Evolutionary conservation across 768 basidiomycete species (phyloP).

Genomic region (Sarcodon aspratus): DNA sequence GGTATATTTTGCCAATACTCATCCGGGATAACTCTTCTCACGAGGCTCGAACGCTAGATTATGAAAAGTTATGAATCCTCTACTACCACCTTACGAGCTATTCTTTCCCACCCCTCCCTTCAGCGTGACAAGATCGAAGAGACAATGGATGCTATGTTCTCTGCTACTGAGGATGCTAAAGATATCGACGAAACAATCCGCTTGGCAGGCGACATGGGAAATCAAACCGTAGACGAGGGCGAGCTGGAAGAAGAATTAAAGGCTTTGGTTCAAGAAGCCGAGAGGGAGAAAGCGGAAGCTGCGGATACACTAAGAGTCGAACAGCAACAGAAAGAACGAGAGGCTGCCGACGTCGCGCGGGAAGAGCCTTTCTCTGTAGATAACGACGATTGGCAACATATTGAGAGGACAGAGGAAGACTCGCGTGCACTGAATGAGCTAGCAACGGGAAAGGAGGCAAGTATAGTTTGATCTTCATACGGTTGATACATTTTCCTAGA

Average conservation of each 20-base stretch:
- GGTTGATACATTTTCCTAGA: no score
- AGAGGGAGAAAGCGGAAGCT: conserved; percentile 18
- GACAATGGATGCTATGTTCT: conserved; percentile 82
- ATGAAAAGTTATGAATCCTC: not conserved
- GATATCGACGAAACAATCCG: not conserved
- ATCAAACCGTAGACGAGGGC: conserved; percentile 38
- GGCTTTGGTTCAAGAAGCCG: conserved; percentile 36
- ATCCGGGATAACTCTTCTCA: conserved; percentile 5
- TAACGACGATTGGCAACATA: no score
- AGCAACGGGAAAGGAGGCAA: no score
- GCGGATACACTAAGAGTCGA: not conserved
- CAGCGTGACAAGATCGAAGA: conserved; percentile 70
- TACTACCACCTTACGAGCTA: conserved; percentile 15
- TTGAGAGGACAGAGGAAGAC: no score
- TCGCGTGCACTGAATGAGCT: no score
- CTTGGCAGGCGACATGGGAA: conserved; percentile 22
- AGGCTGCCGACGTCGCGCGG: no score
- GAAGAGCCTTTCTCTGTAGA: no score
- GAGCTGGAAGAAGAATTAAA: conserved; percentile 59
- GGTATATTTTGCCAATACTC: conserved; percentile 34
- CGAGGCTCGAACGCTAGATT: not conserved
- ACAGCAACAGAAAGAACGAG: no score
- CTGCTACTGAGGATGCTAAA: conserved; percentile 64
- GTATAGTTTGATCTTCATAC: no score
- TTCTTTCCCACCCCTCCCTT: conserved; percentile 74